Evolutionary conservation across 106 monocot genomes (phyloP).

Genomic region (Platanthera zijinensis): DNA sequence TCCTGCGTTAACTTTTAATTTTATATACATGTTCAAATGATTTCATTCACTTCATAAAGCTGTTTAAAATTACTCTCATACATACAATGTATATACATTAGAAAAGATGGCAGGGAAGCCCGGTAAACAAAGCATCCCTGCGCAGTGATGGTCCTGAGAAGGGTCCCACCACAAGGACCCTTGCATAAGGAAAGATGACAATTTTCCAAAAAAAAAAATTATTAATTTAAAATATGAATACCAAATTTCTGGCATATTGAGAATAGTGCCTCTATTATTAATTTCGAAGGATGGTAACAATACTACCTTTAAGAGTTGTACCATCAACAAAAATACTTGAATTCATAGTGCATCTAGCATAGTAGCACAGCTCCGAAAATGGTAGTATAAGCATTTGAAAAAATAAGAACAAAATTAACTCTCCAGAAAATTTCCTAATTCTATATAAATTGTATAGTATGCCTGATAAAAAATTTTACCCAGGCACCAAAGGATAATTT

Average conservation of each 20-base stretch:
- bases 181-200: too few relatives aligned
- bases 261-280: too few relatives aligned
- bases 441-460: neutral
- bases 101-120: too few relatives aligned
- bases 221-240: too few relatives aligned
- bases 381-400: neutral
- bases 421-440: neutral
- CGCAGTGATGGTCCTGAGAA: too few relatives aligned
- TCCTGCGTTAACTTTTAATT: neutral
- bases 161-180: too few relatives aligned
- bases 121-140: too few relatives aligned
- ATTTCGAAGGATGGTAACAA: neutral
- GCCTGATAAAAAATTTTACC: conserved; percentile 24
- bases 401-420: neutral
- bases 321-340: neutral
- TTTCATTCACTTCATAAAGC: neutral
- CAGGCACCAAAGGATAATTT: conserved; percentile 73
- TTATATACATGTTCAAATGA: neutral
- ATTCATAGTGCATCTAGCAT: neutral
- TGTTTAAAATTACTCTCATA: neutral
- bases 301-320: neutral
- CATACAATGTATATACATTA: neutral
- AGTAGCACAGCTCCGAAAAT: neutral
- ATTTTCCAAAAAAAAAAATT: too few relatives aligned
- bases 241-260: too few relatives aligned